Evolutionary conservation across 2,329 filamentous ascomycete species (phyloP).

Genomic region (Fusarium udum): DNA sequence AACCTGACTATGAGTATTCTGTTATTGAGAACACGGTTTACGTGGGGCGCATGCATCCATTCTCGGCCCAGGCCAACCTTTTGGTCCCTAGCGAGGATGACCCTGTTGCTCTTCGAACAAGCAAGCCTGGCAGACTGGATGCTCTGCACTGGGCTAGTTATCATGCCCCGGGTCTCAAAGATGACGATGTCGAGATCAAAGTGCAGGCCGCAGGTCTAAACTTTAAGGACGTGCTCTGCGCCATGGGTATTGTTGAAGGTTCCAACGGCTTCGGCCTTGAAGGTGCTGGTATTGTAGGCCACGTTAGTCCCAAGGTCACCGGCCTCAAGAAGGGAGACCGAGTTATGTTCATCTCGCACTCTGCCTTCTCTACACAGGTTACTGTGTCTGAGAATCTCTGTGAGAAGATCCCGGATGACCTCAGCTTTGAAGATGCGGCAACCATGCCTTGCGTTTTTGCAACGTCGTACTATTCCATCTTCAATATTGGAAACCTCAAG

Average conservation of each 20-base stretch:
- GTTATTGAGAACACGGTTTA: not conserved
- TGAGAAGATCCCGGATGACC: not conserved
- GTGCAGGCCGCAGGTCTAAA: not conserved
- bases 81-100: not conserved
- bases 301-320: not conserved
- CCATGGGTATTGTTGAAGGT: conserved; percentile 3
- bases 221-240: not conserved
- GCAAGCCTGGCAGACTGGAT: not conserved
- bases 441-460: conserved; percentile 3
- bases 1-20: not conserved
- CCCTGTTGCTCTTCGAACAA: not conserved
- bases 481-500: conserved; percentile 1
- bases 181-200: not conserved
- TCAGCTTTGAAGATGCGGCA: not conserved
- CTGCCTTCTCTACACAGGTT: not conserved
- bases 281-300: not conserved
- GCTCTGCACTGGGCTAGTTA: not conserved
- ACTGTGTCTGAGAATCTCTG: not conserved
- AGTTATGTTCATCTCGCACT: not conserved
- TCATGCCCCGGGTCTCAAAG: not conserved
- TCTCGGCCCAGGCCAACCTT: not conserved
- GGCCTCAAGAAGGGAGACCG: not conserved
- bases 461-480: not conserved
- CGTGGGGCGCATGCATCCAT: not conserved
- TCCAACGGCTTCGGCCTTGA: not conserved